These are phyloP conservation scores for Alternaria gaisen DNA, from an alignment of 2,329 filamentous ascomycete species.

Conservation along the genomic window DNA sequence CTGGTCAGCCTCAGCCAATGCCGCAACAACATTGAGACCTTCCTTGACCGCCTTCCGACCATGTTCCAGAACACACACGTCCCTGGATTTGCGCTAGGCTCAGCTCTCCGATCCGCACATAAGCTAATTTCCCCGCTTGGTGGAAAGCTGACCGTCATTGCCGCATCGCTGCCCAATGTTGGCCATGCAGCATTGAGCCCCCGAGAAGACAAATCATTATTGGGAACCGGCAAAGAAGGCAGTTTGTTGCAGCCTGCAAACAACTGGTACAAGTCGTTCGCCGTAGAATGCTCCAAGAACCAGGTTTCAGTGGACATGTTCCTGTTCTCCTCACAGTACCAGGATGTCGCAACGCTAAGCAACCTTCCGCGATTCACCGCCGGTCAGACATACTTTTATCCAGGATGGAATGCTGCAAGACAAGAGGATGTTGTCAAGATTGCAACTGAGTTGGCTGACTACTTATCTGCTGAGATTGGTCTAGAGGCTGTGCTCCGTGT, in stretches of 20 bases:
- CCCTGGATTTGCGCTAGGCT: conserved; percentile 91
- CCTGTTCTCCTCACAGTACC: conserved; percentile 62
- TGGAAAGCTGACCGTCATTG: conserved; percentile 93
- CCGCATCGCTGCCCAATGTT: conserved; percentile 86
- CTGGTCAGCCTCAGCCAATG: conserved; percentile 89
- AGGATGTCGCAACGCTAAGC: conserved; percentile 95
- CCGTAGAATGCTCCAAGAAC: conserved; percentile 98
- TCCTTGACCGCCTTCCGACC: conserved; percentile 87
- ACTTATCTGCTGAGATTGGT: conserved; percentile 94
- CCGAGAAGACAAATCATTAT: conserved; percentile 93
- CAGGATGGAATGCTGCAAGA: conserved; percentile 93
- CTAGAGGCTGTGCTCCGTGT: conserved; percentile 95
- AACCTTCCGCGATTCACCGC: conserved; percentile 96
- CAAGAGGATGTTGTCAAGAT: conserved; percentile 98
- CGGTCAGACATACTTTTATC: conserved; percentile 98
- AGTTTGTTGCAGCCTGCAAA: conserved; percentile 88
- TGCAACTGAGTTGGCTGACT: conserved; percentile 94
- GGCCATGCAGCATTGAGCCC: conserved; percentile 87
- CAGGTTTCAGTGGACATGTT: conserved; percentile 81
- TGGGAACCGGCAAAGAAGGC: conserved; percentile 93
- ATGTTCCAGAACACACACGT: conserved; percentile 98
- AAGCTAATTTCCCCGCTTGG: conserved; percentile 94
- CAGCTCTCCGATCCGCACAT: conserved; percentile 89
- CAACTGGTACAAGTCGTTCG: conserved; percentile 99
- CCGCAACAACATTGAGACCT: conserved; percentile 88